Conservation (phyloP, 495 filamentous ascomycete species). For the Poronia punctata region DNA sequence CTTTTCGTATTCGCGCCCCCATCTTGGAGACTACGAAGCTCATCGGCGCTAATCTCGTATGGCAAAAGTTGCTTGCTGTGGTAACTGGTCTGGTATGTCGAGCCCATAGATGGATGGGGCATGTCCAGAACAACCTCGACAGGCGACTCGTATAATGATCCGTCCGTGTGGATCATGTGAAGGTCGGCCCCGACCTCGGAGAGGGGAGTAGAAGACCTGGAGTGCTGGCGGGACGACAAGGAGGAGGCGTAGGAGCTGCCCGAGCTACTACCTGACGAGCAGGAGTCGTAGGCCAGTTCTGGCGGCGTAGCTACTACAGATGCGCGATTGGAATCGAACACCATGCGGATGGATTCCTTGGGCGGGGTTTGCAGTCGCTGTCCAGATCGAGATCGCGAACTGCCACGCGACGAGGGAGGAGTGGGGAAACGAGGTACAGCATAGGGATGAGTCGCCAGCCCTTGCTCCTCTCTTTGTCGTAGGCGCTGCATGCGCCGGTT, state of each 20-base stretch:
- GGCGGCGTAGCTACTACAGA: constrained; percentile 28
- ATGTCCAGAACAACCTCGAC: constrained; percentile 29
- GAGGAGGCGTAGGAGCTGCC: constrained; percentile 32
- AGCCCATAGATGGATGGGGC: constrained; percentile 14
- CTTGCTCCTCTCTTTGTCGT: constrained; percentile 24
- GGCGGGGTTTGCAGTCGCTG: constrained; percentile 21
- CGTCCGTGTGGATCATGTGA: constrained; percentile 26
- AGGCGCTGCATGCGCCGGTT: constrained; percentile 37
- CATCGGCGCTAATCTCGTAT: constrained; percentile 41
- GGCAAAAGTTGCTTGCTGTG: constrained; percentile 30
- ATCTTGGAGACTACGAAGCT: constrained; percentile 33
- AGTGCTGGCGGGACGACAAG: constrained; percentile 24
- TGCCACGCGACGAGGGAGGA: constrained; percentile 31
- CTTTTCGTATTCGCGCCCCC: constrained; percentile 31
- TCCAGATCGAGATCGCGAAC: constrained; percentile 32
- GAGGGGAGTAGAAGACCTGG: constrained; percentile 39
- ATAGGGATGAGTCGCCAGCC: constrained; percentile 14
- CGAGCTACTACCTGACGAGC: constrained; percentile 35
- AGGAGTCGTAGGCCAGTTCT: constrained; percentile 31
- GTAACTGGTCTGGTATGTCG: constrained; percentile 6
- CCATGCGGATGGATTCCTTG: constrained; percentile 17
- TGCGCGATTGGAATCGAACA: constrained; percentile 20
- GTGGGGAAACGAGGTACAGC: constrained; percentile 25
- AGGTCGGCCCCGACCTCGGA: constrained; percentile 25
- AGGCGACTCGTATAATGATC: constrained; percentile 34